A percentile compares a stretch with the other conserved stretches of the same genome.
Conservation (phyloP, 257 asterid species). For the Solanum neorickii region DNA sequence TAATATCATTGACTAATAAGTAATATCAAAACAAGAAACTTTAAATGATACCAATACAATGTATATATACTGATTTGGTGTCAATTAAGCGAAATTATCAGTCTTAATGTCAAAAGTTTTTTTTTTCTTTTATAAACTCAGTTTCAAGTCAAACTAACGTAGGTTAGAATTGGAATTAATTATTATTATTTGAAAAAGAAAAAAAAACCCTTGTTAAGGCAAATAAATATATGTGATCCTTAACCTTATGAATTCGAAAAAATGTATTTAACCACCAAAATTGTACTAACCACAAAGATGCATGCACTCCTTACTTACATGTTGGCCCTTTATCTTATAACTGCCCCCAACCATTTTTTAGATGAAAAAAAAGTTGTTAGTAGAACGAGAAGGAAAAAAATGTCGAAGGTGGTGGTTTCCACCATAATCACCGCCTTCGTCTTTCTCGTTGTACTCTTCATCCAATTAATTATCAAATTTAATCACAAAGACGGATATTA, state of each 20-base stretch:
- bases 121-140: no score
- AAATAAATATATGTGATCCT: not conserved
- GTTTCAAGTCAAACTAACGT: no score
- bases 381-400: not conserved
- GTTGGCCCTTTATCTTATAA: not conserved
- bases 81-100: no score
- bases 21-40: no score
- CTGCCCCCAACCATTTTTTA: not conserved
- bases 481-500: not conserved
- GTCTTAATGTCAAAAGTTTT: no score
- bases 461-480: not conserved
- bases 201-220: not conserved
- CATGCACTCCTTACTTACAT: not conserved
- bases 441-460: not conserved
- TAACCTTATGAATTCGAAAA: not conserved
- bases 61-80: no score
- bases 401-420: constrained; percentile 30
- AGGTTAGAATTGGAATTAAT: not conserved
- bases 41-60: no score
- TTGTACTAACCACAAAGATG: not conserved
- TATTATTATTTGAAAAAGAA: not conserved
- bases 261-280: not conserved
- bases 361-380: not conserved
- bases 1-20: no score
- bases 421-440: constrained; percentile 14